Conservation (phyloP, 352 stramenopile species). For the Pythium coloratum region DNA sequence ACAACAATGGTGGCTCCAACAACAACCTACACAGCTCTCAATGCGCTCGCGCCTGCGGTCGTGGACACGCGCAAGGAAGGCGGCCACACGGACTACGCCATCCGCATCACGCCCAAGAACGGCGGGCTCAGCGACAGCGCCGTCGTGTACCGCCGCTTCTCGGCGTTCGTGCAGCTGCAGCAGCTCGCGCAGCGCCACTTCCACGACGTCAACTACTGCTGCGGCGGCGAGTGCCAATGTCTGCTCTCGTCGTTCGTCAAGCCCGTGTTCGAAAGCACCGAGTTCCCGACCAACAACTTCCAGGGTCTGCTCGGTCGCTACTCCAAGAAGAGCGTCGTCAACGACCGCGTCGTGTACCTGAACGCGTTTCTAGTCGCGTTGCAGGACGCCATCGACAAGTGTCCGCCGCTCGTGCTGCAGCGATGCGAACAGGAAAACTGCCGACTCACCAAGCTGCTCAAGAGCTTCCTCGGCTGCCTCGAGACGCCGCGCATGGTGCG, state of each 20-base stretch:
- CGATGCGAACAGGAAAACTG: conserved; percentile 80
- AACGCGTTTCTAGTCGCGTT: conserved; percentile 81
- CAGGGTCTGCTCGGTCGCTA: conserved; percentile 17
- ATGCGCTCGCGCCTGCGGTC: conserved; percentile 50
- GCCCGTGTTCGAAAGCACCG: conserved; percentile 64
- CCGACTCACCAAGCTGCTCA: conserved; percentile 84
- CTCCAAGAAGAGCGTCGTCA: conserved; percentile 49
- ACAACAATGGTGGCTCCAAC: conserved; percentile 3
- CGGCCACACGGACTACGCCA: conserved; percentile 84
- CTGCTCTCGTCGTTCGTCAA: conserved; percentile 70
- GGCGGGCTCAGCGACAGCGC: conserved; percentile 41
- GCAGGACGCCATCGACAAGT: conserved; percentile 77
- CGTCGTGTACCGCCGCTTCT: conserved; percentile 85
- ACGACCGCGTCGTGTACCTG: conserved; percentile 74
- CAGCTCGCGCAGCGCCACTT: conserved; percentile 69
- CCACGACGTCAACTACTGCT: conserved; percentile 60
- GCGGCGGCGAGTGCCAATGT: conserved; percentile 64
- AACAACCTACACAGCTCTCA: conserved; percentile 29
- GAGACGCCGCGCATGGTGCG: conserved; percentile 19
- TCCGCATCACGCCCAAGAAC: conserved; percentile 68
- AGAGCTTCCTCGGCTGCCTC: conserved; percentile 70
- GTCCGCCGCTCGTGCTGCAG: conserved; percentile 64
- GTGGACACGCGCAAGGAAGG: conserved; percentile 76
- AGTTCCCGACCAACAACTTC: conserved; percentile 66
- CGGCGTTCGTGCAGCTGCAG: conserved; percentile 83